phyloP scores from a whole-genome alignment of 2,329 filamentous ascomycete species.

The Colletotrichum musicola region DNA sequence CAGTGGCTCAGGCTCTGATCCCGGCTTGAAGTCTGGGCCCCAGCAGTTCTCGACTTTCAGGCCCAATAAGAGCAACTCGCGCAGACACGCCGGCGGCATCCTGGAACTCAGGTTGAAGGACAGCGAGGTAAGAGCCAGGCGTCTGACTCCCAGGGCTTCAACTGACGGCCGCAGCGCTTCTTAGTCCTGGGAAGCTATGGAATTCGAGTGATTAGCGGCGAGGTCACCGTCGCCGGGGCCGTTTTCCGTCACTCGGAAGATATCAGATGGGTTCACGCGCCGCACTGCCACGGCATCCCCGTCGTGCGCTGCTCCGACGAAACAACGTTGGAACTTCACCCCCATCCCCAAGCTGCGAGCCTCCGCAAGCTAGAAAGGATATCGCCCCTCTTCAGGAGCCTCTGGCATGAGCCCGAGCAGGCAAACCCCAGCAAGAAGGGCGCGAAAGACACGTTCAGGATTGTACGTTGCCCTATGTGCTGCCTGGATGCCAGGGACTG shows the following conservation, averaged over 20 bases:
- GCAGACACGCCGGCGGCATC: conserved; percentile 53
- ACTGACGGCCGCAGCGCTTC: conserved; percentile 62
- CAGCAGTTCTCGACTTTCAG: conserved; percentile 60
- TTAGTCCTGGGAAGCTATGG: conserved; percentile 77
- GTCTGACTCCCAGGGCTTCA: too few species aligned
- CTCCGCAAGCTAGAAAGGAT: conserved; percentile 69
- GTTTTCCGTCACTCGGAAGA: conserved; percentile 63
- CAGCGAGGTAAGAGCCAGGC: conserved; percentile 58
- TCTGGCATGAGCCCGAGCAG: conserved; percentile 69
- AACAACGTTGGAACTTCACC: conserved; percentile 66
- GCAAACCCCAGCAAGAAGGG: conserved; percentile 41
- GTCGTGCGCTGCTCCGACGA: conserved; percentile 69
- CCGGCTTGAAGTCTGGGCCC: background rate
- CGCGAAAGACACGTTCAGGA: conserved; percentile 57
- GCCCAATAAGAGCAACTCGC: conserved; percentile 58
- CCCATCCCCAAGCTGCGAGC: conserved; percentile 62
- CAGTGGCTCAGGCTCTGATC: conserved; percentile 1
- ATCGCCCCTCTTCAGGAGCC: conserved; percentile 74
- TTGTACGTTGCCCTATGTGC: conserved; percentile 54
- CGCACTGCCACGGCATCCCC: conserved; percentile 77
- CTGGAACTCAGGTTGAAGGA: conserved; percentile 58
- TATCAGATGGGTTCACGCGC: conserved; percentile 71
- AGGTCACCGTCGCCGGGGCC: conserved; percentile 75
- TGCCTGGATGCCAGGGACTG: conserved; percentile 39
- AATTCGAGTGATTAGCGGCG: conserved; percentile 70